Base-by-base conservation (phyloP, 805 yeast genomes). In the Saturnispora dispora region DNA sequence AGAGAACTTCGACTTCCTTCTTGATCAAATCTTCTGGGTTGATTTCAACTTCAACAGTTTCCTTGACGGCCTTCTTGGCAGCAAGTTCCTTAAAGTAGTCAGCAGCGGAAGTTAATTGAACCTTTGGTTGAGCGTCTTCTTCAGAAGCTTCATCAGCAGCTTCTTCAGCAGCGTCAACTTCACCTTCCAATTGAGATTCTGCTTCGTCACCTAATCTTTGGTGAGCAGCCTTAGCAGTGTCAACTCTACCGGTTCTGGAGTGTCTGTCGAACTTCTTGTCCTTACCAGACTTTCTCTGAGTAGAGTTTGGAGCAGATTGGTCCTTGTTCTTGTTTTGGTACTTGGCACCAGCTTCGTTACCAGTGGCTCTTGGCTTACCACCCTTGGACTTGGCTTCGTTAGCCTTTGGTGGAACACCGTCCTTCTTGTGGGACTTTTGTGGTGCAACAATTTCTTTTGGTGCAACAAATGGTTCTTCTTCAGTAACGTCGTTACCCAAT, bases 191-290 rank as follows among this genome's bases (percentile, higher is more conserved):
- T 56, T 66, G 70, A 36, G 70, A 51, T 52, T 63, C 68, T 77
- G 81, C 76, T 82, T 83, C 81, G 67, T 83, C 88, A 67, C 96
- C 95, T 91, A 96, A 88, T 60, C 89, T 90, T 73, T 82, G 83
- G 70, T 77, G 79, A 65, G 84, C 78, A 71, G 85, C 83, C 83
- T 88, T 90, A 62, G 77, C 79, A 62, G 96, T 76, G 76, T 89
- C 96, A 64, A 81, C 70, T 78, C 85, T 87, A 66, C 84, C 88
- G 59, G 87, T 67, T 77, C 85, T 86, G 60, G 91, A 81, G 67
- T 82, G 93, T 73, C 95, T 93, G 81, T 91, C 98, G 55, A 71
- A 70, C 63, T 77, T 75, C 68, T 70, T 74, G 52, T 57, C 58
- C 73, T 80, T 80, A 67, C 76, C 72, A 63, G 78, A 68, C 45